Base-by-base conservation (phyloP, 2,329 filamentous ascomycete species). In the Canariomyces notabilis region DNA sequence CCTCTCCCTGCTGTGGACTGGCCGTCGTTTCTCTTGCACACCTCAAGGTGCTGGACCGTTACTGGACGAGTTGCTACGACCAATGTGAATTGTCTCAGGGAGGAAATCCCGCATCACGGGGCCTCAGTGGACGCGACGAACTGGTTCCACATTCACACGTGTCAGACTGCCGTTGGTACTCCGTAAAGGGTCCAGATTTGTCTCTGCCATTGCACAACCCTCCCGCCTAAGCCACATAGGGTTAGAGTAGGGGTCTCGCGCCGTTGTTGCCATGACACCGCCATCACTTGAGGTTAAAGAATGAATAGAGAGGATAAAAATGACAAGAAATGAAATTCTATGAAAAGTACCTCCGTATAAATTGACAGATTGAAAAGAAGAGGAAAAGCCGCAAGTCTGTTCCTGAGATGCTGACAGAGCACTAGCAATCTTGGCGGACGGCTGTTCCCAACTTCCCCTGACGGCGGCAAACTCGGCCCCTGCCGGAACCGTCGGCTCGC, bases 161-260 rank as follows among this genome's bases (percentile, higher is more conserved):
- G 57, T 59, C 57, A 57, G 43, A 23, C 51, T 37, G 46, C 50
- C 46, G 58, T 59, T 59, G 57, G 57, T 23, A 61, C n/a, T n/a
- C n/a, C n/a, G n/a, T n/a, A n/a, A n/a, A n/a, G 50, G 40, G 37
- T 51, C 49, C 15, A 37, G 16, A 23, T 15, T 26, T 33, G 29
- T 29, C 14, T 29, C 14, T 29, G 11, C 11, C 11, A 26, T 26
- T 26, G 11, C n/a, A n/a, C n/a, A n/a, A n/a, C n/a, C n/a, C n/a
- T n/a, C n/a, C n/a, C n/a, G n/a, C n/a, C n/a, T n/a, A n/a, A n/a
- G n/a, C n/a, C n/a, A n/a, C n/a, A n/a, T n/a, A n/a, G n/a, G n/a
- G n/a, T n/a, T n/a, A n/a, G n/a, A n/a, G n/a, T n/a, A n/a, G n/a
- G n/a, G n/a, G n/a, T n/a, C n/a, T n/a, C n/a, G n/a, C n/a, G n/a